Base-by-base conservation (phyloP, 2,329 filamentous ascomycete species). In the Fusarium veterinarium region DNA sequence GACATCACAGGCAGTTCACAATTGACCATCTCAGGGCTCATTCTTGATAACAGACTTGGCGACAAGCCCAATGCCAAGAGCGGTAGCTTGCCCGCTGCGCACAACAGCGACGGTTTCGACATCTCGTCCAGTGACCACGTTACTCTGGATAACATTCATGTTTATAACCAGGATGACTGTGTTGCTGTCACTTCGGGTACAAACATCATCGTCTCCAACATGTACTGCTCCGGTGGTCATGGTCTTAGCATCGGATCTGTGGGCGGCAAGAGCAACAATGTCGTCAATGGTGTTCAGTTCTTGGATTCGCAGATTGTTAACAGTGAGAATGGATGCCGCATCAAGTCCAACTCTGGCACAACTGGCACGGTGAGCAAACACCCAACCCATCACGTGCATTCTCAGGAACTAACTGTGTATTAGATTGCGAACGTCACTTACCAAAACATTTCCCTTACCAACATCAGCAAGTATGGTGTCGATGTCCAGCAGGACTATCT, bases 151-250 rank as follows among this genome's bases (percentile, higher is more conserved):
- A 84, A 84, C 42, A 86, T 85, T 42, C 85, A 81, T 57, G 83
- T 90, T 46, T 84, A 87, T 73, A 90, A 90, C 81, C 88, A 90
- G 79, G 88, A 90, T 67, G 88, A 90, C 73, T 90, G 88, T 72
- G 82, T 90, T 31, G 88, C 88, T 10, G 71, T 88, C 51, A 90
- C 89, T 78, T 88, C 86, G 16, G 85, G 85, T 8, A 51, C 48
- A 0, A 51, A 51, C n/a, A 51, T 51, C 2, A 13, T 37, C 3
- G 48, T 51, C 25, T 51, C 48, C 0, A 51, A 51, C 48, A 51
- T 51, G 48, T 51, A 51, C 63, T 86, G 85, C 79, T 83, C 79
- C 9, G 81, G 82, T 25, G 82, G 82, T 1, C 82, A 84, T 64
- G 82, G 82, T 30, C 77, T 84, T 17, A 82, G 81, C 11, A 84